Base-by-base conservation (phyloP, 108 stramenopile genomes). In the Aurantiochytrium sp. region DNA sequence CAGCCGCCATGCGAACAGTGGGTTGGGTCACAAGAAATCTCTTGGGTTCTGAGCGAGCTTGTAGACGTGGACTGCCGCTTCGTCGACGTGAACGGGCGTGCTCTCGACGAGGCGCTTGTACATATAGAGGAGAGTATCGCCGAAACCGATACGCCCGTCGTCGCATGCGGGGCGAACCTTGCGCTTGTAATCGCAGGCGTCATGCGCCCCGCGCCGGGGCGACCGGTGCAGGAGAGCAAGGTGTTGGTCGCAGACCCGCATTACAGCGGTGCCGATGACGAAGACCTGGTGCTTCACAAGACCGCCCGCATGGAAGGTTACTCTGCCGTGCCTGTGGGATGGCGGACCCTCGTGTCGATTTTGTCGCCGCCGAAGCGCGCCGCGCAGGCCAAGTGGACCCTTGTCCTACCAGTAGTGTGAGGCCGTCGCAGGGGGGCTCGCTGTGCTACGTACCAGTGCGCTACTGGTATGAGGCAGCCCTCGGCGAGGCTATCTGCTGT, bases 151-250 rank as follows among this genome's bases (percentile, higher is more conserved):
- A 48, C 73, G 6, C 73, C 73, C n/a, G 24, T 81, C 12, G 45
- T 81, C 8, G 73, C 73, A 27, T 81, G 73, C 45, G 73, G 73
- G 17, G 73, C 73, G n/a, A 81, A 81, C 1, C 45, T 81, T 17
- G 73, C 73, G 0, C 4, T 81, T 17, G 3, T 48, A 17, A 3
- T 81, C 12, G 42, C 45, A 6, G 73, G 73, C 36, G 32, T 24
- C 12, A 12, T 24, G 45, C 39, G 73, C 17, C 6, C 2, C 24
- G 39, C 36, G 1, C 39, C 30, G 17, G 45, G 73, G 24, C 42
- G 73, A 12, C 39, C 39, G 12, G 15, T 48, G 15, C 6, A 17
- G 15, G 59, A 65, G 1, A 65, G 59, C 34, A 65, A 65, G 59
- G 10, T 81, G 15, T 48, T 81, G 27, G 2, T 81, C 32, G 73